Conservation (phyloP, 2,329 filamentous ascomycete genomes). For the Diaporthe humulicola region DNA sequence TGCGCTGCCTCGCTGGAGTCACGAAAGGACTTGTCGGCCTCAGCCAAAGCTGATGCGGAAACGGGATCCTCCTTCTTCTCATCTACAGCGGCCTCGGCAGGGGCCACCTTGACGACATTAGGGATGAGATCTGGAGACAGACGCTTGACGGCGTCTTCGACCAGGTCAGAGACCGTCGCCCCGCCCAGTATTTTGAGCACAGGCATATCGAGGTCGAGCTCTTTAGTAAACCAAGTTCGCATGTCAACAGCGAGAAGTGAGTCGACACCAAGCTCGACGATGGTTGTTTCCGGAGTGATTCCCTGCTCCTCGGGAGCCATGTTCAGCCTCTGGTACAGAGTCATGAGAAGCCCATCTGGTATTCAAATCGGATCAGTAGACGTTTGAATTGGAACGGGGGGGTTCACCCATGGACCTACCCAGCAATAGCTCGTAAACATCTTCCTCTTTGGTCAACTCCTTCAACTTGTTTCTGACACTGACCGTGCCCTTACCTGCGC, state of each 20-base stretch:
- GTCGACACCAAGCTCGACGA: slow-evolving; percentile 44
- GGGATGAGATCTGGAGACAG: slow-evolving; percentile 25
- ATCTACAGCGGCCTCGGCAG: slow-evolving; percentile 1
- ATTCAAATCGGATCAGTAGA: background rate
- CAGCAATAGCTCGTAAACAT: slow-evolving; percentile 15
- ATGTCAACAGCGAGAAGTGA: slow-evolving; percentile 48
- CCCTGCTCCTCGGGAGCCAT: slow-evolving; percentile 29
- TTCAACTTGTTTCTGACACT: slow-evolving; percentile 26
- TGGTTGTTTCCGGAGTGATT: slow-evolving; percentile 33
- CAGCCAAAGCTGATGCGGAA: background rate
- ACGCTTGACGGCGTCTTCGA: slow-evolving; percentile 14
- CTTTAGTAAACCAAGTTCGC: slow-evolving; percentile 60
- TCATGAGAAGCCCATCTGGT: slow-evolving; percentile 34
- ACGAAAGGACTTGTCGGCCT: slow-evolving; percentile 22
- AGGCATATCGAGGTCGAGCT: slow-evolving; percentile 56
- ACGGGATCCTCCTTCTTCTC: background rate
- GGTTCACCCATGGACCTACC: background rate
- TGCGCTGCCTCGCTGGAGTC: background rate
- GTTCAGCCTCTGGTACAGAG: slow-evolving; percentile 38
- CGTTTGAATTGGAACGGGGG: background rate
- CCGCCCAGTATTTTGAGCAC: slow-evolving; percentile 58
- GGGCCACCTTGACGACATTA: background rate
- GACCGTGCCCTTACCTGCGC: slow-evolving; percentile 1
- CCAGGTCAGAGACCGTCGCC: slow-evolving; percentile 32
- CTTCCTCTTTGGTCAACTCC: slow-evolving; percentile 26